phyloP scores from a whole-genome alignment of 495 filamentous ascomycete species.

The Chaetomium tenue region DNA sequence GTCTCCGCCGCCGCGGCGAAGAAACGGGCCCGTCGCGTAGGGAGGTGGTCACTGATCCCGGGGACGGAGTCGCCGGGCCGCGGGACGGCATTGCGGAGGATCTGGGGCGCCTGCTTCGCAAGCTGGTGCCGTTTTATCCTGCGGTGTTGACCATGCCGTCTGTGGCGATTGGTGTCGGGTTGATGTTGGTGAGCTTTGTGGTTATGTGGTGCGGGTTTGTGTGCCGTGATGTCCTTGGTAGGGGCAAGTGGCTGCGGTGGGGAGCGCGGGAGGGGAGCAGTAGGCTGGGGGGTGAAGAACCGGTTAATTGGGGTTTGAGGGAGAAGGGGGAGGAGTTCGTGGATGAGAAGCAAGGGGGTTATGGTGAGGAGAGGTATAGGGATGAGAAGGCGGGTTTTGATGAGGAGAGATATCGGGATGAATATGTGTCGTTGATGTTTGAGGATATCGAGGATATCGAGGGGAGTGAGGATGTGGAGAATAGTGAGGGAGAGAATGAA shows the following conservation, averaged over 20 bases:
- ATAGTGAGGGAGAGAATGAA: slow-evolving; percentile 1
- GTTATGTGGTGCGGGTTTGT: not conserved
- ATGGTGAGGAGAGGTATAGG: not conserved
- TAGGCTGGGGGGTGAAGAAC: not conserved
- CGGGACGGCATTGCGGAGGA: too few species aligned
- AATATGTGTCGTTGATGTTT: not conserved
- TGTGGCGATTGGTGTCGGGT: too few species aligned
- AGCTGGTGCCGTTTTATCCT: too few species aligned
- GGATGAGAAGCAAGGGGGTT: not conserved
- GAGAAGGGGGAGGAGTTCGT: not conserved
- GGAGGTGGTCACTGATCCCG: too few species aligned
- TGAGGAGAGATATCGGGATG: slow-evolving; percentile 2
- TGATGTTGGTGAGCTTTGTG: too few species aligned
- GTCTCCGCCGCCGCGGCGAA: not conserved
- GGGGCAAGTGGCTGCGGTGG: not conserved
- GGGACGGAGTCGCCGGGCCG: too few species aligned
- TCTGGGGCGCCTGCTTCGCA: too few species aligned
- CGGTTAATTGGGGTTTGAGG: not conserved
- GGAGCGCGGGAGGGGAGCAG: not conserved
- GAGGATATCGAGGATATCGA: slow-evolving; percentile 7
- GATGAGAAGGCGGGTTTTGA: not conserved
- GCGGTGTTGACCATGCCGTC: too few species aligned
- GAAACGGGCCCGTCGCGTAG: too few species aligned
- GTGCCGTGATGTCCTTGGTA: not conserved
- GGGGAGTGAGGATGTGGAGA: slow-evolving; percentile 4